Conservation (phyloP, 1,139 yeast species). For the Suhomyces kunorum region DNA sequence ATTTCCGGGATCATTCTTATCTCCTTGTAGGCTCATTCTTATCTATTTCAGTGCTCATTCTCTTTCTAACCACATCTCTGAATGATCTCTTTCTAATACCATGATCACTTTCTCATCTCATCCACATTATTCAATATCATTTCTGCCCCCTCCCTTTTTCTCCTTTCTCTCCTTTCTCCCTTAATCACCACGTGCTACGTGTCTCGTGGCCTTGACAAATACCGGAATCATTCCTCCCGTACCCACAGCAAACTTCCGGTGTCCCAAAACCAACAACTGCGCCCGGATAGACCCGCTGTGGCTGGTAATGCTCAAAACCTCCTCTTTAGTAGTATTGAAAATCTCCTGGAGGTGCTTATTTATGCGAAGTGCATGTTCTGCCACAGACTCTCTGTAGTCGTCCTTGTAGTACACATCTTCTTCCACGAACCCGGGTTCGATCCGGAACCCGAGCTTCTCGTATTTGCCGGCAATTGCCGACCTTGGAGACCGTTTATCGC, state of each 20-base stretch:
- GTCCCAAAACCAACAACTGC: slow-evolving; percentile 43
- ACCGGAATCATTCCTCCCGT: slow-evolving; percentile 51
- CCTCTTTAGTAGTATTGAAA: slow-evolving; percentile 28
- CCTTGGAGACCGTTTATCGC: slow-evolving; percentile 45
- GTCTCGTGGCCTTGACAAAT: slow-evolving; percentile 34
- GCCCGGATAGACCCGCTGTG: slow-evolving; percentile 46
- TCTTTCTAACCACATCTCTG: too few species aligned
- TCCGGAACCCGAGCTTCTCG: slow-evolving; percentile 25
- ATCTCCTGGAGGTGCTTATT: slow-evolving; percentile 39
- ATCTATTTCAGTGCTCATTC: too few species aligned
- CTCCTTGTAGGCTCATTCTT: too few species aligned
- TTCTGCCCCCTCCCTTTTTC: background rate
- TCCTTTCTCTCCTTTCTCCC: slow-evolving; percentile 9
- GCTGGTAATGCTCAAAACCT: slow-evolving; percentile 34
- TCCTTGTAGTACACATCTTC: slow-evolving; percentile 41
- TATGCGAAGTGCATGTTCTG: slow-evolving; percentile 42
- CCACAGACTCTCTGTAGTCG: slow-evolving; percentile 43
- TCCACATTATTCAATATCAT: too few species aligned
- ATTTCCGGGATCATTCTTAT: too few species aligned
- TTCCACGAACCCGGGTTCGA: slow-evolving; percentile 44
- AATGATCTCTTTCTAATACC: too few species aligned
- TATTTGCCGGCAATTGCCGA: slow-evolving; percentile 35
- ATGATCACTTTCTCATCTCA: too few species aligned
- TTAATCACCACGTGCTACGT: background rate
- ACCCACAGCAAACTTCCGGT: slow-evolving; percentile 43